phyloP scores from a whole-genome alignment of 164 flowering plant species.

The Nelumbo lutea region DNA sequence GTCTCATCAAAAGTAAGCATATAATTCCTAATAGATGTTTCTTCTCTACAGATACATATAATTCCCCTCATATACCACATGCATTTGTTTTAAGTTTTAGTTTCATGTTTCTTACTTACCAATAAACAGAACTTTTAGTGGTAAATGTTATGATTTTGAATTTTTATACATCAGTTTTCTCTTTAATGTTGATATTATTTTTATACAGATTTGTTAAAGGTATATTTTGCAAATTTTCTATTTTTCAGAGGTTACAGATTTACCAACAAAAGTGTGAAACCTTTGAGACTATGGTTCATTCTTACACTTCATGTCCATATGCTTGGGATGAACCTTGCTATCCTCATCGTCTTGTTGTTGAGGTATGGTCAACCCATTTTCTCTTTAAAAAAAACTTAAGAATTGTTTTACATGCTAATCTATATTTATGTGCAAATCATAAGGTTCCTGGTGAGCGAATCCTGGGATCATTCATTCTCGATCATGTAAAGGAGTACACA shows the following conservation, averaged over 20 bases:
- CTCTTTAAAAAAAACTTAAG: neutral
- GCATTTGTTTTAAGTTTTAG: no score
- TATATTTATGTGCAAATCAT: constrained; percentile 8
- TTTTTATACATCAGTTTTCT: neutral
- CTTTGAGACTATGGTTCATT: constrained; percentile 65
- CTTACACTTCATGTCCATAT: constrained; percentile 78
- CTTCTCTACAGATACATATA: neutral
- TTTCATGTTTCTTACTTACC: no score
- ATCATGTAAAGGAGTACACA: constrained; percentile 56
- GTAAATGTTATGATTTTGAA: no score
- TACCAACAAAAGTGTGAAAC: constrained; percentile 89
- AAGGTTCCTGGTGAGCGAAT: constrained; percentile 91
- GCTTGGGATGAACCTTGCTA: constrained; percentile 99
- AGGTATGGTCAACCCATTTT: constrained; percentile 43
- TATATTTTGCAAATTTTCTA: constrained; percentile 17
- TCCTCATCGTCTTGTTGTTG: constrained; percentile 86
- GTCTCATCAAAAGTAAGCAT: neutral
- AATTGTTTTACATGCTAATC: constrained; percentile 2
- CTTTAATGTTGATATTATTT: neutral
- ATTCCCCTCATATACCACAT: no score
- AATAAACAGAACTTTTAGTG: no score
- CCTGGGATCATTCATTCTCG: constrained; percentile 73
- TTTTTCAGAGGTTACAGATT: constrained; percentile 63
- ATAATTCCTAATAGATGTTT: neutral
- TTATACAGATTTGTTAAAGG: neutral